Base-by-base conservation (phyloP, 164 flowering plant genomes). In the Stephania yunnanensis region DNA sequence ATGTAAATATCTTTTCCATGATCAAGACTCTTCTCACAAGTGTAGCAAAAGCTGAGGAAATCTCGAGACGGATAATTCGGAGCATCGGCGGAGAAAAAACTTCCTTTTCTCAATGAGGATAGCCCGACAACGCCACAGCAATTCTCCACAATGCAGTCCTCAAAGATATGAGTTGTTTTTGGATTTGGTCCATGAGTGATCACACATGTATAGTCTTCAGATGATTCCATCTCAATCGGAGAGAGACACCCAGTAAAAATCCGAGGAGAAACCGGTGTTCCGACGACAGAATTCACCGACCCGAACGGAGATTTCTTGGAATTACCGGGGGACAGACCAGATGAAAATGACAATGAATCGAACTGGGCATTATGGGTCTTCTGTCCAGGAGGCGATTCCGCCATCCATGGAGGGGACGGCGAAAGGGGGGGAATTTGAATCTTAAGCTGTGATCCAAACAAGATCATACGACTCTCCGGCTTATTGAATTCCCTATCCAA, bases 161-260 rank as follows among this genome's bases (percentile, higher is more conserved):
- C 94, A 73, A 89, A 93, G n/a, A 93, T 91, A 76, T 93, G 98
- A 30, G 89, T 92, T 10, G 91, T 89, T 72, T 64, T 90, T 0
- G 94, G 94, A 69, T 88, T 90, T 2, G 95, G 91, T 0, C 95
- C 95, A 65, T 85, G 88, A 0, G 91, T 76, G 46, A 89, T 89
- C 48, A 91, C 93, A 77, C 97, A 82, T 46, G 95, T 91, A 70
- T 92, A 93, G 42, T 92, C 98, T 82, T 93, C 98, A 2, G 92
- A 90, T 17, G 86, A 85, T 78, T 92, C 97, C 85, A 91, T 89
- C 78, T 89, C 94, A 22, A 79, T 80, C 0, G 85, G 83, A 10
- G 92, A 86, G 31, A 87, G 83, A 74, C 81, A 80, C 12, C 88
- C 87, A 0, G 83, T 74, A 65, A 83, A 86, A 46, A 83, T 81